Base-by-base conservation (phyloP, 2,329 filamentous ascomycete genomes). In the Penicillium olsonii region DNA sequence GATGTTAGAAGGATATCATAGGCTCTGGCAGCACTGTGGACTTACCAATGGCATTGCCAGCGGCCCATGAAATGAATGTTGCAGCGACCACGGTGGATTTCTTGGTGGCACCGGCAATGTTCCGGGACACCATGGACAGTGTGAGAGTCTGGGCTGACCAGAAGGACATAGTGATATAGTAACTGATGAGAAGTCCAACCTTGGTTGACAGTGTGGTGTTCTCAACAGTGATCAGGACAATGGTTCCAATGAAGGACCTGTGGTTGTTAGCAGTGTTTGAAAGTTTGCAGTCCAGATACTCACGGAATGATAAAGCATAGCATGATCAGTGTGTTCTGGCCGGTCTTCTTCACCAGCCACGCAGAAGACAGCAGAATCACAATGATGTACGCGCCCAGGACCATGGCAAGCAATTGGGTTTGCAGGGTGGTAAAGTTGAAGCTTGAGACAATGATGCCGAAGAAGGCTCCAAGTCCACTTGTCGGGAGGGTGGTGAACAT, bases 141-240 rank as follows among this genome's bases (percentile, higher is more conserved):
- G 80, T 75, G 11, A 89, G 73, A 2, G 84, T 87, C 61, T 87
- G 82, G 0, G 85, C 86, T 0, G 87, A 84, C 87, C 87, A 90
- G 78, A 91, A 91, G 5, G 84, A 88, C 15, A 90, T 77, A 0
- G 84, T 85, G 53, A 90, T 85, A 71, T 90, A 91, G 75, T 90
- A 91, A 62, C 78, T 81, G 61, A 90, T 81, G 12, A 90, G 72
- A 0, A 91, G 77, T 5, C 87, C 87, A 22, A 85, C 78, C 68
- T 86, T 80, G 31, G 82, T 84, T 8, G 78, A 68, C 29, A 76
- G 75, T 37, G 75, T 80, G 6, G 77, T 75, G 56, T 85, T 84
- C 18, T 79, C 68, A 9, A 90, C 78, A 0, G 83, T 85, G 80
- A 90, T 86, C 48, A 90, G 79, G 34, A 88, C 79, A 44, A 88